Base-by-base conservation (phyloP, 1,284 basidiomycete species). In the Sporisorium graminicola region DNA sequence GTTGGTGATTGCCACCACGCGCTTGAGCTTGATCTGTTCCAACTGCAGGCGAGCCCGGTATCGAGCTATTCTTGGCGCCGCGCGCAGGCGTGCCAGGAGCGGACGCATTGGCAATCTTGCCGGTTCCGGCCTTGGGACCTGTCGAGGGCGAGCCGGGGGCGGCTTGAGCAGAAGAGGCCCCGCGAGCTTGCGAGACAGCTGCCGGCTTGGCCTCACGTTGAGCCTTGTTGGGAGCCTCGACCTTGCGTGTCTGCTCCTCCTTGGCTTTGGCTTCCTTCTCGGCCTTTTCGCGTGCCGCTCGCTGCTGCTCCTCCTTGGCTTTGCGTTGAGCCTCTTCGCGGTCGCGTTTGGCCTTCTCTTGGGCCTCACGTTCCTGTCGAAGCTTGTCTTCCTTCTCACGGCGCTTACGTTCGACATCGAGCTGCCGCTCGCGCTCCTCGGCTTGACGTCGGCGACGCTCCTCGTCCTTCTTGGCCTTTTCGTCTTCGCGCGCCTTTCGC, bases 311-410 rank as follows among this genome's bases (percentile, higher is more conserved):
- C 44, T 81, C 82, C 62, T 85, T 85, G 50, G 83, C 82, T 49
- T 82, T 84, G 74, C 86, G 82, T 47, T 77, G 67, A 2, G 65
- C 59, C 58, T 79, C 78, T 53, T 74, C 72, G 33, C 69, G 75
- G 72, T 91, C 88, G 57, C 87, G 87, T 70, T 86, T 87, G 72
- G 87, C 87, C 58, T 70, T 65, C 51, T 71, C 69, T 35, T 67
- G 66, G 8, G 69, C 69, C 47, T 79, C 77, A 24, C 77, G 73
- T 68, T 87, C 86, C 54, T 78, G 90, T 82, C 90, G 91, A 58
- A 90, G 89, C 79, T 90, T 90, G 82, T 94, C 92, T 60, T 87
- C 86, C 54, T 83, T 86, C 84, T 93, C 93, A 63, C 92, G 92
- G 82, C 91, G 84, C 82, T 86, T 93, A 70, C 90, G 89, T 55